These are phyloP conservation scores for Phaeotremella fagi DNA, from an alignment of 768 basidiomycete species.

Conservation along the genomic window DNA sequence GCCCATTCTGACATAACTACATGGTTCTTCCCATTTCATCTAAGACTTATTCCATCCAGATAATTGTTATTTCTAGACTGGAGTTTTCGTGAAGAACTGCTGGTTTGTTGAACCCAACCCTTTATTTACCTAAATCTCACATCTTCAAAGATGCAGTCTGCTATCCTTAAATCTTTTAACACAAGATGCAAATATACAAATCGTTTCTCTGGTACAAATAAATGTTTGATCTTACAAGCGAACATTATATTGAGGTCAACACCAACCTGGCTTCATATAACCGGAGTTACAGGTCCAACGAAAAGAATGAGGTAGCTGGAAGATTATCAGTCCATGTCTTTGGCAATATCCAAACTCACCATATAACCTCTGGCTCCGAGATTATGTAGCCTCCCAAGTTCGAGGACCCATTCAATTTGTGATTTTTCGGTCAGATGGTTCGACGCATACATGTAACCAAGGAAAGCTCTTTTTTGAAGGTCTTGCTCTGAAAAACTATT, in stretches of 20 bases:
- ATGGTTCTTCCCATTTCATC: no score
- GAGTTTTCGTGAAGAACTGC: no score
- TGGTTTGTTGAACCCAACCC: no score
- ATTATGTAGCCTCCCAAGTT: constrained; percentile 7
- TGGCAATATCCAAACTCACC: constrained; percentile 8
- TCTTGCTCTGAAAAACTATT: not conserved
- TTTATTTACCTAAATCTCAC: no score
- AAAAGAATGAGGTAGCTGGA: constrained; percentile 3
- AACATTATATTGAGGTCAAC: not conserved
- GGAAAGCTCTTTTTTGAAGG: constrained; percentile 10
- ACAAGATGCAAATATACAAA: no score
- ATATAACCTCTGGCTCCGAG: constrained; percentile 24
- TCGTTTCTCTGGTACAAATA: not conserved
- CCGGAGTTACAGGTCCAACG: not conserved
- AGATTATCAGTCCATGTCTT: constrained; percentile 7
- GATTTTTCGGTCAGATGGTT: constrained; percentile 3
- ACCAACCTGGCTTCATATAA: not conserved
- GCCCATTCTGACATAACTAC: no score
- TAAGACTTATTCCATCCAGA: no score
- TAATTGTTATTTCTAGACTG: no score
- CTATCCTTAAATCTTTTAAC: no score
- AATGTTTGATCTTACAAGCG: no score
- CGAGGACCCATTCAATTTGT: constrained; percentile 4
- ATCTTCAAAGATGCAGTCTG: no score
- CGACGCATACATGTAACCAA: constrained; percentile 20